These are phyloP conservation scores for Keithomyces neogunnii DNA, from an alignment of 2,329 filamentous ascomycete species.

Conservation along the genomic window DNA sequence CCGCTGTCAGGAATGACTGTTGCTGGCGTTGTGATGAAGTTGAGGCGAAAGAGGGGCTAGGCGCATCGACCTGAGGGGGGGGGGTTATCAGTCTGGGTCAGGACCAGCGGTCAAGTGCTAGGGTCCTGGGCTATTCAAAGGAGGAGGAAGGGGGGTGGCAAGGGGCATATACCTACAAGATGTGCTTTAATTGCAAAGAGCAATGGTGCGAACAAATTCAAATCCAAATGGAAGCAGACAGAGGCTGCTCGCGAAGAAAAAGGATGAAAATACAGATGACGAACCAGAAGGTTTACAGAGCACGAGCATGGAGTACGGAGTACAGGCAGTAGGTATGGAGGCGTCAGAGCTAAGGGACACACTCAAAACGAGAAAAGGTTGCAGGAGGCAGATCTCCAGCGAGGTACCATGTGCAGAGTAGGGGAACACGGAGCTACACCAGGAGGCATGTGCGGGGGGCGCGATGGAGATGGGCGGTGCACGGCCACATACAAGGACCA, in stretches of 20 bases:
- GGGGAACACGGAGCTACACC: neutral
- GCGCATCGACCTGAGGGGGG: slow-evolving; percentile 5
- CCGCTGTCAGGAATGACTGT: neutral
- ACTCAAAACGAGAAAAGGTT: neutral
- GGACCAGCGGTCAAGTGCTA: slow-evolving; percentile 2
- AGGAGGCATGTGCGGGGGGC: no score
- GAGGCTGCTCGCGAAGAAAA: neutral
- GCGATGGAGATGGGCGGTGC: neutral
- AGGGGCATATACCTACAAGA: neutral
- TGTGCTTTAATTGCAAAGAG: neutral
- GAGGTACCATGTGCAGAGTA: neutral
- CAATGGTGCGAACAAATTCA: neutral
- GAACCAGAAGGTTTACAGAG: neutral
- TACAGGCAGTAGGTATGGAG: neutral
- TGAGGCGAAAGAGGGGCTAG: slow-evolving; percentile 3
- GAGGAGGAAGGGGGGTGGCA: neutral
- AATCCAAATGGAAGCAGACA: neutral
- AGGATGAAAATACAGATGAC: neutral
- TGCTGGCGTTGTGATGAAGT: slow-evolving; percentile 3
- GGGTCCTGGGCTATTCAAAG: neutral
- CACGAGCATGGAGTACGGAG: no score
- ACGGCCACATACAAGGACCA: neutral
- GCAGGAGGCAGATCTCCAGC: neutral
- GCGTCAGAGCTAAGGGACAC: neutral
- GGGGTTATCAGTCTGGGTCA: neutral